phyloP scores from a whole-genome alignment of 2,329 filamentous ascomycete genomes.

The Cladosporium sp. region DNA sequence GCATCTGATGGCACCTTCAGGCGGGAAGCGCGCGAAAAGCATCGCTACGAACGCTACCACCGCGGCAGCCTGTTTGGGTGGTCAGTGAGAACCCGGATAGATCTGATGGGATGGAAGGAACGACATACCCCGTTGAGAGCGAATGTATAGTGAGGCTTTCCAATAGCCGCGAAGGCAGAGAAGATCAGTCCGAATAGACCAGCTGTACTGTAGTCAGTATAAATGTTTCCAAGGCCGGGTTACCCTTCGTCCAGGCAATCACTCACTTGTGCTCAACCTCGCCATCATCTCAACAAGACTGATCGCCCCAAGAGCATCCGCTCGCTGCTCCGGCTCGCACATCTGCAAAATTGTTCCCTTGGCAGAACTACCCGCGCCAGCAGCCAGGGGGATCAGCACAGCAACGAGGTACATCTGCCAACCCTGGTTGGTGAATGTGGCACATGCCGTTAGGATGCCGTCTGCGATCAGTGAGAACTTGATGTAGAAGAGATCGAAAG shows the following conservation, averaged over 20 bases:
- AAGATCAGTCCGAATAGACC: conserved; percentile 64
- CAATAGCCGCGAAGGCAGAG: conserved; percentile 56
- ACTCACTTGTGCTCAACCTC: conserved; percentile 48
- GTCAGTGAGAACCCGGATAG: neutral
- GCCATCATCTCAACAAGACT: conserved; percentile 67
- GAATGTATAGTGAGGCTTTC: conserved; percentile 59
- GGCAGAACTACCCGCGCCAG: conserved; percentile 63
- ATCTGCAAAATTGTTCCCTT: conserved; percentile 71
- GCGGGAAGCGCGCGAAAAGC: conserved; percentile 43
- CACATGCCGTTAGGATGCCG: conserved; percentile 58
- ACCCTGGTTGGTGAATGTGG: conserved; percentile 56
- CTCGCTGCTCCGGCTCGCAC: conserved; percentile 56
- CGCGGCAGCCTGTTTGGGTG: conserved; percentile 41
- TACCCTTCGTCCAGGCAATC: neutral
- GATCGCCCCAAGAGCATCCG: conserved; percentile 64
- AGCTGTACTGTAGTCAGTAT: conserved; percentile 32
- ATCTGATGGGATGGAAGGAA: too few species aligned
- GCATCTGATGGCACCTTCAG: conserved; percentile 31
- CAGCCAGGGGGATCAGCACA: conserved; percentile 61
- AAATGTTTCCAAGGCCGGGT: too few species aligned
- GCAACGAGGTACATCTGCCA: conserved; percentile 69
- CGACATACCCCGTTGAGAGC: conserved; percentile 54
- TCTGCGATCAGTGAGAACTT: conserved; percentile 62
- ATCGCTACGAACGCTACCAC: conserved; percentile 47
- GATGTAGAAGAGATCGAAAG: conserved; percentile 64